Percentiles rank a stretch among this genome's conserved stretches.
These are phyloP conservation scores for Arabis alpina DNA, from an alignment of 345 rosid species.

Conservation along the genomic window DNA sequence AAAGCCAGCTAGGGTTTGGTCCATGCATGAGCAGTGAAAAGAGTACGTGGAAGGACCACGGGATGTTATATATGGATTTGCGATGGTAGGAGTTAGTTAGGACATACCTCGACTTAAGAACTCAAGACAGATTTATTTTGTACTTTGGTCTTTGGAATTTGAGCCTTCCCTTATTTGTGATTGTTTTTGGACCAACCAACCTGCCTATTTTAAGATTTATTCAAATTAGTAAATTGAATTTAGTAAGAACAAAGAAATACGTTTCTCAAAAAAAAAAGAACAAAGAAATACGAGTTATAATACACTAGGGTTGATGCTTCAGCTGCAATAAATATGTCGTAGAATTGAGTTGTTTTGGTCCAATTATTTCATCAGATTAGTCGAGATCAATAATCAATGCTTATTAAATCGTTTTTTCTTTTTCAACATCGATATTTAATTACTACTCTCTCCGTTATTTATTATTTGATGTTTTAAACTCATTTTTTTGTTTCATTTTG, in stretches of 20 bases:
- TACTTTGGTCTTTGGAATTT: constrained; percentile 37
- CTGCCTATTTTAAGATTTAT: constrained; percentile 22
- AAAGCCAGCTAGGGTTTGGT: constrained; percentile 36
- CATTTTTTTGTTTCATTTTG: too few relatives aligned
- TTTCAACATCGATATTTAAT: too few relatives aligned
- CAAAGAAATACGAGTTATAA: neutral
- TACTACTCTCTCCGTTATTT: too few relatives aligned
- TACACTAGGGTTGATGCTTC: neutral
- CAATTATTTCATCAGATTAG: neutral
- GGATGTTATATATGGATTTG: constrained; percentile 1
- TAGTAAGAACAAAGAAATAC: neutral
- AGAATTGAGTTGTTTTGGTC: neutral
- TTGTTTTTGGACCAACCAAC: constrained; percentile 22
- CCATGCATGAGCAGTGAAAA: constrained; percentile 34
- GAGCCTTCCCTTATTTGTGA: constrained; percentile 38
- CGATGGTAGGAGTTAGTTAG: constrained; percentile 30
- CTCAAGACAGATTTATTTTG: constrained; percentile 28
- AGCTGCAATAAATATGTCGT: constrained; percentile 1
- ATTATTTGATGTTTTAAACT: too few relatives aligned
- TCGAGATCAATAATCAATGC: neutral
- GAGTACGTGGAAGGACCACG: constrained; percentile 40
- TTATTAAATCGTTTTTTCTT: too few relatives aligned
- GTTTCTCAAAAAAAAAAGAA: too few relatives aligned
- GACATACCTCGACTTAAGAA: constrained; percentile 36
- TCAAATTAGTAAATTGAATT: neutral